phyloP scores from a whole-genome alignment of 371 early-diverging fungal genomes.

The Lichtheimia corymbifera region DNA sequence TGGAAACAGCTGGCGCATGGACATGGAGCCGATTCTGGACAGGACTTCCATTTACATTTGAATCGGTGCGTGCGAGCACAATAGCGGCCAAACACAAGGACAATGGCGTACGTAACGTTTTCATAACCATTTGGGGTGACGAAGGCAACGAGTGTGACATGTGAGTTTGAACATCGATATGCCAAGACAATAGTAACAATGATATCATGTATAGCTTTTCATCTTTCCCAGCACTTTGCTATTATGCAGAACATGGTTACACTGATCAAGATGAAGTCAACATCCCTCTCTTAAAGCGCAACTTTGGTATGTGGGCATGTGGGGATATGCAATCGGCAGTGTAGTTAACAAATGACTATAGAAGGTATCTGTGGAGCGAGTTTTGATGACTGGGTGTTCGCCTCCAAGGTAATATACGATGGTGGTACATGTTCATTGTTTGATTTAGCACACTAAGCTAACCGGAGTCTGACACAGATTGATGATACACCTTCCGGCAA shows the following conservation, averaged over 20 bases:
- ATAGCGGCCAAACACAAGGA: slow-evolving; percentile 63
- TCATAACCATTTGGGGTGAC: slow-evolving; percentile 89
- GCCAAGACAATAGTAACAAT: no score
- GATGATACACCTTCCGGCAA: slow-evolving; percentile 54
- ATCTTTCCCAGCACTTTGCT: slow-evolving; percentile 73
- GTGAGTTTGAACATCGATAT: slow-evolving; percentile 20
- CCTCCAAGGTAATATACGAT: slow-evolving; percentile 55
- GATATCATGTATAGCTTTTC: slow-evolving; percentile 47
- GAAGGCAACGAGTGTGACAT: slow-evolving; percentile 91
- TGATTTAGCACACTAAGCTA: background rate
- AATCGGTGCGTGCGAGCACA: slow-evolving; percentile 74
- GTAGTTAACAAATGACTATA: slow-evolving; percentile 7
- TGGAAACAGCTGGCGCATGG: slow-evolving; percentile 60
- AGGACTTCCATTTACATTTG: slow-evolving; percentile 79
- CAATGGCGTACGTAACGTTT: slow-evolving; percentile 67
- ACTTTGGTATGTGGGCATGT: slow-evolving; percentile 50
- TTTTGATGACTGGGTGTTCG: slow-evolving; percentile 73
- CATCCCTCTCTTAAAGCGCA: slow-evolving; percentile 50
- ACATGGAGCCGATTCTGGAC: slow-evolving; percentile 88
- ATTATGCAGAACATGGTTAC: slow-evolving; percentile 79
- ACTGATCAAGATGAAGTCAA: slow-evolving; percentile 63
- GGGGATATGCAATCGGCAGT: background rate
- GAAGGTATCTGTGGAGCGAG: slow-evolving; percentile 79
- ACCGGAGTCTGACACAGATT: slow-evolving; percentile 31
- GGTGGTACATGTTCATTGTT: background rate